phyloP scores from a whole-genome alignment of 1,284 basidiomycete species.

The Salmacisia buchloeana region DNA sequence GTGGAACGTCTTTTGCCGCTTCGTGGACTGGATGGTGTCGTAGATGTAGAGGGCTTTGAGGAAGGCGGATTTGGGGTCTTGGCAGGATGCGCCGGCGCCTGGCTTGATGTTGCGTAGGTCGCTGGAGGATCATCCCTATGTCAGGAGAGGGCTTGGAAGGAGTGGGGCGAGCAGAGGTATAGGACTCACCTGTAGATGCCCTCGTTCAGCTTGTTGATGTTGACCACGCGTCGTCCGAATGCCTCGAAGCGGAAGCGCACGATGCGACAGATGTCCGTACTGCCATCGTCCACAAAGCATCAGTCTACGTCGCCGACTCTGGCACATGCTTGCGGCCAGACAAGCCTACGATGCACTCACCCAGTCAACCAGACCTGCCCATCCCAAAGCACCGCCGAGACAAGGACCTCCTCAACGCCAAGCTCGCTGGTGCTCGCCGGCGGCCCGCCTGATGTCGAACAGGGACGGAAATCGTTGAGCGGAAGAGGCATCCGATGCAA shows the following conservation, averaged over 20 bases:
- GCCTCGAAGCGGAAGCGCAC: conserved; percentile 8
- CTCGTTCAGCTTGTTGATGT: conserved; percentile 10
- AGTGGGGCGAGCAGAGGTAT: too few species aligned
- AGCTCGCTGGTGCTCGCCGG: neutral
- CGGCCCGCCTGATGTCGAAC: neutral
- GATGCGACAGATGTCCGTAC: conserved; percentile 6
- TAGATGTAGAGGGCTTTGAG: conserved; percentile 6
- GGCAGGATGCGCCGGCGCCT: conserved; percentile 1
- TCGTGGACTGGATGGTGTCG: neutral
- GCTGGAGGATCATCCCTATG: too few species aligned
- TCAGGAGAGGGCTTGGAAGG: too few species aligned
- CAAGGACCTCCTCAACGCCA: neutral
- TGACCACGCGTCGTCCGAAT: conserved; percentile 3
- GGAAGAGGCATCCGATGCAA: conserved; percentile 9
- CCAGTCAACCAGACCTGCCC: conserved; percentile 9
- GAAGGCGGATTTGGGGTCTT: conserved; percentile 4
- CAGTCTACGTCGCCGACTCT: too few species aligned
- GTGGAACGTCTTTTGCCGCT: conserved; percentile 8
- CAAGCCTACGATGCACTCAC: neutral
- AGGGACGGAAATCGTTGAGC: neutral
- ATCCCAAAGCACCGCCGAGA: neutral
- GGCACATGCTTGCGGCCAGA: neutral
- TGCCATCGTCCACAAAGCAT: neutral
- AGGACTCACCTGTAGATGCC: conserved; percentile 2
- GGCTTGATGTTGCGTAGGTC: conserved; percentile 1